Evolutionary conservation across 139 green algal species (phyloP).

Genomic region (Diplosphaera chodatii): DNA sequence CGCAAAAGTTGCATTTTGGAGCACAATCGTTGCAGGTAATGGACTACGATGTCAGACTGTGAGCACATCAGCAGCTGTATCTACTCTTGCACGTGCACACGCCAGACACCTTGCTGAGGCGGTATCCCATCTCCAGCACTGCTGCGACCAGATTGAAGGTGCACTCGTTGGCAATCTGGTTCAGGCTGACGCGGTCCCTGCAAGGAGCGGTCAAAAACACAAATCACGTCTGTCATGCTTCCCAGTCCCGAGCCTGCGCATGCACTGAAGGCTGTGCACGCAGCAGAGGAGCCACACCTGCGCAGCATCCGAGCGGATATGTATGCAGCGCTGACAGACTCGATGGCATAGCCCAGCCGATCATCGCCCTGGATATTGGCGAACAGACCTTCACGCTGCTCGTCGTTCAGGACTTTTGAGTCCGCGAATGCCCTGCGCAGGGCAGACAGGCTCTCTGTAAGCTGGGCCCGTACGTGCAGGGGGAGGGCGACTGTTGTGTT

Average conservation of each 20-base stretch:
- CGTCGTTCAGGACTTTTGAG: slow-evolving; percentile 75
- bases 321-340: slow-evolving; percentile 57
- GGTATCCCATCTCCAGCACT: slow-evolving; percentile 50
- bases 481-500: too few species aligned
- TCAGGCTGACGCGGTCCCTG: slow-evolving; percentile 55
- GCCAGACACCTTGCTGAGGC: slow-evolving; percentile 62
- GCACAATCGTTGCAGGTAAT: too few species aligned
- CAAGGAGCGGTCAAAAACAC: too few species aligned
- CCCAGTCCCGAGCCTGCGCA: too few species aligned
- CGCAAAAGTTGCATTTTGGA: too few species aligned
- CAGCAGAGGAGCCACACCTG: slow-evolving; percentile 13
- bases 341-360: slow-evolving; percentile 47
- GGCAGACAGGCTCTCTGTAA: too few species aligned
- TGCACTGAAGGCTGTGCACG: too few species aligned
- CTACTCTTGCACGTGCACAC: too few species aligned
- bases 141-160: slow-evolving; percentile 59
- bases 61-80: too few species aligned
- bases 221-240: too few species aligned
- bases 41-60: too few species aligned
- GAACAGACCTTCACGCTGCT: slow-evolving; percentile 62
- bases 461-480: neutral
- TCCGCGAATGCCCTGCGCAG: slow-evolving; percentile 57
- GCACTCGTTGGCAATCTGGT: slow-evolving; percentile 60
- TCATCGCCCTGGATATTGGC: slow-evolving; percentile 37
- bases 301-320: slow-evolving; percentile 74